Conservation (phyloP, 441 rosid genomes). For the Dalechampia spathulata region DNA sequence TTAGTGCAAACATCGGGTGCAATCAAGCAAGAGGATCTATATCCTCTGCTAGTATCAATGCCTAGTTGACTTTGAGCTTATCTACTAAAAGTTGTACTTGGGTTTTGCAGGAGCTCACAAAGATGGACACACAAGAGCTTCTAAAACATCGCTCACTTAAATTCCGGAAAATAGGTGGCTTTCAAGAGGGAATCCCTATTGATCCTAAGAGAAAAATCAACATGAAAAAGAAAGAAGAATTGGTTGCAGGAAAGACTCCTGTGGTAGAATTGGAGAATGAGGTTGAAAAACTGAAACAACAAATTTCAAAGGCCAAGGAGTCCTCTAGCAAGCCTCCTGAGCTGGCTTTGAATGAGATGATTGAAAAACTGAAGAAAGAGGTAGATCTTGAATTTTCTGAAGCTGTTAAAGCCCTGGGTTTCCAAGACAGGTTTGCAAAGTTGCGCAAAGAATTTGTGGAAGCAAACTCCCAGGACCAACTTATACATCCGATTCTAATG, state of each 20-base stretch:
- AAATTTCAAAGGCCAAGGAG: constrained; percentile 55
- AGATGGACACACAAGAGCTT: constrained; percentile 52
- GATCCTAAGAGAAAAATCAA: constrained; percentile 50
- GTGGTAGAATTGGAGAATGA: constrained; percentile 44
- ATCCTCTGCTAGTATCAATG: neutral
- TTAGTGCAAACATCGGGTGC: neutral
- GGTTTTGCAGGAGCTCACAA: constrained; percentile 48
- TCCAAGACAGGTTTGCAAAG: constrained; percentile 39
- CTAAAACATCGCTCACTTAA: constrained; percentile 58
- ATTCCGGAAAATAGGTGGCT: constrained; percentile 66
- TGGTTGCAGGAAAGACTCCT: constrained; percentile 22
- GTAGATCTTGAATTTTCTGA: constrained; percentile 60
- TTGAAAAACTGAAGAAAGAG: constrained; percentile 59
- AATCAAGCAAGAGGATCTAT: neutral
- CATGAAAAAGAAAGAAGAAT: constrained; percentile 65
- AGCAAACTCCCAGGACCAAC: constrained; percentile 45
- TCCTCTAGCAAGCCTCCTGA: constrained; percentile 50
- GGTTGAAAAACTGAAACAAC: constrained; percentile 56
- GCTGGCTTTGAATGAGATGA: constrained; percentile 48
- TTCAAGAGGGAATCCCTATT: constrained; percentile 45
- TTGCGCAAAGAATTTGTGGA: constrained; percentile 45
- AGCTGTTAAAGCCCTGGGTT: constrained; percentile 56
- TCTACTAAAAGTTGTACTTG: constrained; percentile 10
- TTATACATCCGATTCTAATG: constrained; percentile 46
- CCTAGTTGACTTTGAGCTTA: neutral